phyloP scores from a whole-genome alignment of 163 green algal species.

The Coccomyxa subellipsoidea region DNA sequence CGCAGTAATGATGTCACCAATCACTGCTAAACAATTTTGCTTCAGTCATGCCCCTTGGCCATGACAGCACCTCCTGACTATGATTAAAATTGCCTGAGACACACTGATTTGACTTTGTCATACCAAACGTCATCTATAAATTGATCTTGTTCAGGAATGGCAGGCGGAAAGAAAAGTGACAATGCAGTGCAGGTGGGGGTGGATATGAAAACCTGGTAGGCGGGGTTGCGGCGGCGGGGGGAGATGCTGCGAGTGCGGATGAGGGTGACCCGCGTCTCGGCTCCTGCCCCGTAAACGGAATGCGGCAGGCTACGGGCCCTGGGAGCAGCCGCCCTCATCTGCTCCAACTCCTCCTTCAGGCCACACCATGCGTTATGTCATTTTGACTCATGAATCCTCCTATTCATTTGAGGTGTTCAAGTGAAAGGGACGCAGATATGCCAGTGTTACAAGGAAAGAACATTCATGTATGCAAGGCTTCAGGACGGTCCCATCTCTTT shows the following conservation, averaged over 20 bases:
- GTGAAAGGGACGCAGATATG: background rate
- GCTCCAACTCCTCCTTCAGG: background rate
- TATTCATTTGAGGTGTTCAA: no score
- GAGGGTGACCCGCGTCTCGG: background rate
- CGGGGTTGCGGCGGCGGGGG: conserved; percentile 1
- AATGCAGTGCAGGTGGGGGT: background rate
- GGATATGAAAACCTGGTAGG: background rate
- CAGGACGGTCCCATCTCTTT: no score
- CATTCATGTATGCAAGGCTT: no score
- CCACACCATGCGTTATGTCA: background rate
- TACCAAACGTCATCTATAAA: no score
- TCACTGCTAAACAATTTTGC: no score
- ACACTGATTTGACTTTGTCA: no score
- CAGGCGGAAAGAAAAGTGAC: background rate
- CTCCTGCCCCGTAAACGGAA: background rate
- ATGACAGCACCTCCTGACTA: no score
- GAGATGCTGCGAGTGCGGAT: background rate
- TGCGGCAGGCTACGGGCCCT: background rate
- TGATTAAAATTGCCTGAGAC: no score
- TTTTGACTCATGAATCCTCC: no score
- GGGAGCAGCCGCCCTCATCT: background rate
- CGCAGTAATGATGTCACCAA: no score
- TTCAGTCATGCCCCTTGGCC: no score
- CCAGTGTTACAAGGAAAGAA: background rate
- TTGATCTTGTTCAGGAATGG: no score